Evolutionary conservation across 352 stramenopile species (phyloP).

Genomic region (Phytophthora pistaciae): DNA sequence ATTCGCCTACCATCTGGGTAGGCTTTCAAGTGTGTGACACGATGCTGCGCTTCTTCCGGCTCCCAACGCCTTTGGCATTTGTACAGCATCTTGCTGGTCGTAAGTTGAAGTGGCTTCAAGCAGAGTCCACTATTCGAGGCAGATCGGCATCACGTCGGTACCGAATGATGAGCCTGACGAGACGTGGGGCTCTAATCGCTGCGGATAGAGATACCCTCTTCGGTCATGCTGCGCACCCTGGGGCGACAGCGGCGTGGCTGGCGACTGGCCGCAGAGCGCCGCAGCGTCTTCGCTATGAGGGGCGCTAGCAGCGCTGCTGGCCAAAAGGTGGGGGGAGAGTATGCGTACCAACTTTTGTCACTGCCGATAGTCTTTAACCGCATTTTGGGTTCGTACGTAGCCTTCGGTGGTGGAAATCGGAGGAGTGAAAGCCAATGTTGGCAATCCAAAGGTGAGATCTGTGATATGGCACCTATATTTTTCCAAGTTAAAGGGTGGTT

Average conservation of each 20-base stretch:
- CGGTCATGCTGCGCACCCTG: conserved; percentile 15
- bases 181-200: conserved; percentile 3
- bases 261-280: conserved; percentile 9
- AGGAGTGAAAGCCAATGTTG: conserved; percentile 54
- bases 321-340: conserved; percentile 2
- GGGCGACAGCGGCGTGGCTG: conserved; percentile 9
- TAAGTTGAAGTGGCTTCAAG: background rate
- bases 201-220: background rate
- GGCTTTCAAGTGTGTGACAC: background rate
- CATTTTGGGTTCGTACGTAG: background rate
- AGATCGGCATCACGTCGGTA: conserved; percentile 2
- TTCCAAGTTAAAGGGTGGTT: too few relatives aligned
- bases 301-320: conserved; percentile 1
- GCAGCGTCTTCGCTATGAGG: conserved; percentile 12
- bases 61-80: background rate
- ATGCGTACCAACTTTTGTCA: background rate
- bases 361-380: background rate
- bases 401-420: conserved; percentile 66
- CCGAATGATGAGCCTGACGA: background rate
- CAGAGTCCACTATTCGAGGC: conserved; percentile 11
- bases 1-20: background rate
- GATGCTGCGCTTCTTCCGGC: background rate
- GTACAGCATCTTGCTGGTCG: background rate
- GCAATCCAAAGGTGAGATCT: conserved; percentile 33
- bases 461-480: too few relatives aligned